Conservation (phyloP, 371 early-diverging fungal genomes). For the Cokeromyces recurvatus region DNA sequence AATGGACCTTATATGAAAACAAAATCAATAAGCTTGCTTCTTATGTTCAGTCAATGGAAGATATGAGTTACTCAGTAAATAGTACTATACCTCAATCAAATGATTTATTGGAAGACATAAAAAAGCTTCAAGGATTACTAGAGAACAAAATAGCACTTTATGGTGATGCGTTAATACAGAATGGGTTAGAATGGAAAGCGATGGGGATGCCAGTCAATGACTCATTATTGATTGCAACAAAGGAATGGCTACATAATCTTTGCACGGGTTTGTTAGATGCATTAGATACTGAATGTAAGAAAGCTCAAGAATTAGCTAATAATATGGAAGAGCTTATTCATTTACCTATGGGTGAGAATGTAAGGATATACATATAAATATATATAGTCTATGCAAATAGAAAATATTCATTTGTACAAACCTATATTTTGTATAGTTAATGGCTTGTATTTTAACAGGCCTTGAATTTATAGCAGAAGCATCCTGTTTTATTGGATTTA, state of each 20-base stretch:
- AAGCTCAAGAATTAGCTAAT: constrained; percentile 21
- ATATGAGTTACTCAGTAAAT: constrained; percentile 32
- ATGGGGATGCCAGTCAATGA: constrained; percentile 46
- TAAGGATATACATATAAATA: constrained; percentile 2
- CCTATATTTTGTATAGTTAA: too few species aligned
- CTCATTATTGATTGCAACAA: constrained; percentile 26
- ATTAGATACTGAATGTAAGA: constrained; percentile 32
- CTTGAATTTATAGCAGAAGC: constrained; percentile 35
- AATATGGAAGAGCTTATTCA: constrained; percentile 23
- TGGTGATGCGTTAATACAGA: constrained; percentile 36
- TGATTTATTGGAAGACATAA: constrained; percentile 35
- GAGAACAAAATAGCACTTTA: constrained; percentile 28
- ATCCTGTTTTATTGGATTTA: constrained; percentile 28
- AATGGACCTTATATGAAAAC: constrained; percentile 35
- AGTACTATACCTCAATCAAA: constrained; percentile 28
- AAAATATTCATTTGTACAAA: too few species aligned
- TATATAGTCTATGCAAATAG: too few species aligned
- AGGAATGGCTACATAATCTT: constrained; percentile 35
- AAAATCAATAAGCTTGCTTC: constrained; percentile 24
- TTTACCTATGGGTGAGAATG: constrained; percentile 28
- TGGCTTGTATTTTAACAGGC: constrained; percentile 33
- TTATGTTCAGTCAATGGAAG: constrained; percentile 41
- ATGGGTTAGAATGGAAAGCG: constrained; percentile 45
- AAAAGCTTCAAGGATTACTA: constrained; percentile 23
- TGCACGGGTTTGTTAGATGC: constrained; percentile 29